Evolutionary conservation across 2,329 filamentous ascomycete species (phyloP), one percentile per base, ranked within the genome.

Genomic region (Alternaria infectoria): DNA sequence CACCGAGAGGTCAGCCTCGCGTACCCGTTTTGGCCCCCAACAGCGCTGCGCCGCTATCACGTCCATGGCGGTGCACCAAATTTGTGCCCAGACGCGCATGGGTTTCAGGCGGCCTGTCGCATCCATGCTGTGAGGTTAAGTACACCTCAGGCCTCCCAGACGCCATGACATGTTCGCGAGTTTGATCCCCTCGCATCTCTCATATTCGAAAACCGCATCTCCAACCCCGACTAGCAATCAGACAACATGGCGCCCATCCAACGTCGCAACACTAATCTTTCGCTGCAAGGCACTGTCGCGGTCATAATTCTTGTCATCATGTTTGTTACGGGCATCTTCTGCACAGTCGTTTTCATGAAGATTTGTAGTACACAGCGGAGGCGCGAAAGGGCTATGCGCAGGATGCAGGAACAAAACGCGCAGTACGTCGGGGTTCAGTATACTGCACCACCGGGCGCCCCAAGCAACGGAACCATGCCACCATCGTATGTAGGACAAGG

Each of bases 311-410:
- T 67, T 15, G 50, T 52, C n/a, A 40, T 50, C 7, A 13, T 63
- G n/a, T 50, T 36, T 2, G 43, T 54, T 3, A 17, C 28, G 3
- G 65, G 50, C 2, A 12, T 61, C 12, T 67, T 69, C 13, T 62
- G 62, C 28, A 21, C 51, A 2, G 51, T 59, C 7, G 52, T 62
- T 6, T 46, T 64, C 15, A 62, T 54, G 52, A 32, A 62, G 6
- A 49, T 69, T 11, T 67, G 57, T 47, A 58, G 45, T n/a, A 65
- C 58, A 46, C 60, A 69, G 44, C 62, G 65, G 21, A 46, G 51
- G 28, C 47, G 56, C 49, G 54, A 64, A 47, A 54, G 58, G 46
- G 47, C 45, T 9, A 49, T 61, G 17, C 52, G 44, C 26, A 64
- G 49, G 45, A 57, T 66, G 64, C 61, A 66, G 23, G 62, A 67